phyloP scores from a whole-genome alignment of 495 filamentous ascomycete genomes.

The Tuber umbilicatum region DNA sequence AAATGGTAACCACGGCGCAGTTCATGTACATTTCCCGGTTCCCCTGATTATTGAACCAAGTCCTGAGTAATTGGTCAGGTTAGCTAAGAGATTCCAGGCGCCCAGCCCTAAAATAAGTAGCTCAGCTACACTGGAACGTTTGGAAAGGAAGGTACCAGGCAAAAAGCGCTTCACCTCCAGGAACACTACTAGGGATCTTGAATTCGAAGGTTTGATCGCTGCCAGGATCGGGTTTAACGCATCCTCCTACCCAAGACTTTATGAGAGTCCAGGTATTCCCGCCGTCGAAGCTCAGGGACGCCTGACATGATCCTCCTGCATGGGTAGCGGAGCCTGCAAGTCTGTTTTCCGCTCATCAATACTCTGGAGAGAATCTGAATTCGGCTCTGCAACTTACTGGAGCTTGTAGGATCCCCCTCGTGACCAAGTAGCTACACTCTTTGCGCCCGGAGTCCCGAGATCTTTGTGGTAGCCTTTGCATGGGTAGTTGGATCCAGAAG shows the following conservation, averaged over 20 bases:
- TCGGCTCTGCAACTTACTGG: slow-evolving; percentile 23
- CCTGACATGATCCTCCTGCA: slow-evolving; percentile 60
- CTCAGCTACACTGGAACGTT: not conserved
- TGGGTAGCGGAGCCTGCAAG: slow-evolving; percentile 49
- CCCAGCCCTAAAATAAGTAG: not conserved
- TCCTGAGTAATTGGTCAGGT: slow-evolving; percentile 46
- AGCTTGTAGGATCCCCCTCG: slow-evolving; percentile 46
- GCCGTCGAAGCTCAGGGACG: slow-evolving; percentile 56
- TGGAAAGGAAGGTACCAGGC: slow-evolving; percentile 49
- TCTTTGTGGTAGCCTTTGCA: slow-evolving; percentile 53
- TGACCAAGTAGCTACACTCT: slow-evolving; percentile 47
- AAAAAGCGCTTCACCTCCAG: slow-evolving; percentile 53
- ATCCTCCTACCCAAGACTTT: slow-evolving; percentile 57
- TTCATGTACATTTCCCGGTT: slow-evolving; percentile 67
- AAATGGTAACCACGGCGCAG: slow-evolving; percentile 56
- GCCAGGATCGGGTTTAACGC: slow-evolving; percentile 47
- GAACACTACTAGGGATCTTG: slow-evolving; percentile 47
- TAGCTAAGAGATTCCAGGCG: slow-evolving; percentile 6
- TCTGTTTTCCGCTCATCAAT: slow-evolving; percentile 8
- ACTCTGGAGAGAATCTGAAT: not conserved
- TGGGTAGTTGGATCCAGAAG: slow-evolving; percentile 48
- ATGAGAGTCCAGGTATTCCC: slow-evolving; percentile 56
- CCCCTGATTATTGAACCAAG: slow-evolving; percentile 56
- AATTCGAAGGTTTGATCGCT: slow-evolving; percentile 48
- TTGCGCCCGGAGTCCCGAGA: slow-evolving; percentile 41